phyloP scores from a whole-genome alignment of 2,329 filamentous ascomycete species.

The Cadophora sp. region DNA sequence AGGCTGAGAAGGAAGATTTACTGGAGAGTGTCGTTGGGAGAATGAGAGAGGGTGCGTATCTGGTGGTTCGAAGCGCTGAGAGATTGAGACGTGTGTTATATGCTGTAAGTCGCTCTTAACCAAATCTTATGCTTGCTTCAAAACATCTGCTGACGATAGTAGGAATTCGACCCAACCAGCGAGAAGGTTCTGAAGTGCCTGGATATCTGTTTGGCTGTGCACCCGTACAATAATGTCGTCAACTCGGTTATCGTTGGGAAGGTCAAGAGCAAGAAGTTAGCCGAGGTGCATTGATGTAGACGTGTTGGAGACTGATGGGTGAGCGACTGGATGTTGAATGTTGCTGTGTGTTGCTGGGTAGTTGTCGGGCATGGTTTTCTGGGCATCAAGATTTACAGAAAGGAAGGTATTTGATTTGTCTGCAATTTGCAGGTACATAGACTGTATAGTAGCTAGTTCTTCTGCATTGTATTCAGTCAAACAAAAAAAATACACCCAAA shows the following conservation, averaged over 20 bases:
- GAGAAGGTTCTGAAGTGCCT: slow-evolving; percentile 44
- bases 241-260: slow-evolving; percentile 54
- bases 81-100: slow-evolving; percentile 54
- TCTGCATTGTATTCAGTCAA: background rate
- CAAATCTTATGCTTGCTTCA: too few relatives aligned
- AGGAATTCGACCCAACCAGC: slow-evolving; percentile 50
- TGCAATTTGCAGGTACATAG: background rate
- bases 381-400: background rate
- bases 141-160: slow-evolving; percentile 10
- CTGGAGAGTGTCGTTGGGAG: slow-evolving; percentile 46
- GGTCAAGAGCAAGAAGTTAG: slow-evolving; percentile 25
- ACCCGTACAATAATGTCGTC: slow-evolving; percentile 56
- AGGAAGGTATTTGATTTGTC: background rate
- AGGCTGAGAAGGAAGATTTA: slow-evolving; percentile 51
- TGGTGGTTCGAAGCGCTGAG: slow-evolving; percentile 54
- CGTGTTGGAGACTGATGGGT: background rate
- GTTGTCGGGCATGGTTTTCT: background rate
- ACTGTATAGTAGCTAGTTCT: slow-evolving; percentile 1
- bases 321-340: background rate
- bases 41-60: slow-evolving; percentile 51
- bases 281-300: background rate
- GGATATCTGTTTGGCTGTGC: slow-evolving; percentile 51
- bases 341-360: slow-evolving; percentile 2
- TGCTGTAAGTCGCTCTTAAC: slow-evolving; percentile 47
- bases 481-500: too few relatives aligned